Evolutionary conservation across 352 stramenopile genomes (phyloP).

Genomic region (Phytopythium oedochilum): DNA sequence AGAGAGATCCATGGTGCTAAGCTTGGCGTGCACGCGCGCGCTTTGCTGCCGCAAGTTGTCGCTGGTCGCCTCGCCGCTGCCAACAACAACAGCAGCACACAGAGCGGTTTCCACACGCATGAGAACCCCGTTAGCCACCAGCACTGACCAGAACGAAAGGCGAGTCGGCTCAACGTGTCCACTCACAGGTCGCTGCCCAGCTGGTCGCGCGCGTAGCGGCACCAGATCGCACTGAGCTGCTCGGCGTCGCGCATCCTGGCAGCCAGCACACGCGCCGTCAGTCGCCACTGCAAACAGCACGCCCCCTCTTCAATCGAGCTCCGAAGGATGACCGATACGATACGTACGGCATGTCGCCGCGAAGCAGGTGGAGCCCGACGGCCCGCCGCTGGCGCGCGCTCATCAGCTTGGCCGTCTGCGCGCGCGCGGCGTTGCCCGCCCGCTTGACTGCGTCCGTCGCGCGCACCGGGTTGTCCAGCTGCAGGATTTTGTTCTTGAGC

Average conservation of each 20-base stretch:
- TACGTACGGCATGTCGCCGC: conserved; percentile 40
- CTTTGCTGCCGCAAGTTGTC: conserved; percentile 6
- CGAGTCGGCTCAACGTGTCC: not conserved
- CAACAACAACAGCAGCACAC: not conserved
- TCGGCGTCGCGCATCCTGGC: conserved; percentile 38
- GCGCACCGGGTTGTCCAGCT: conserved; percentile 71
- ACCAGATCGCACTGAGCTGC: conserved; percentile 64
- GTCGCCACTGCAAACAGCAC: no score
- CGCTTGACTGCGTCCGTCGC: conserved; percentile 22
- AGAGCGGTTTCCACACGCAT: no score
- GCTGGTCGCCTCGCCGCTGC: conserved; percentile 10
- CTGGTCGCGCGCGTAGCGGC: conserved; percentile 49
- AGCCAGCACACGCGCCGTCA: not conserved
- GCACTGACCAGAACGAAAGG: not conserved
- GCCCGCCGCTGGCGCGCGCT: conserved; percentile 56
- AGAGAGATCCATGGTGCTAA: conserved; percentile 62
- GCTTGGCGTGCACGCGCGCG: conserved; percentile 37
- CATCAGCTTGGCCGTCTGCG: conserved; percentile 52
- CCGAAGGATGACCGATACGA: not conserved
- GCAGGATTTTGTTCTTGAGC: conserved; percentile 78
- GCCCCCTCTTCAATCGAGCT: no score
- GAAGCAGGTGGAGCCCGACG: conserved; percentile 49
- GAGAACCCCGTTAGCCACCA: no score
- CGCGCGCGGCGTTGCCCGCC: conserved; percentile 22
- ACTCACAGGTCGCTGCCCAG: conserved; percentile 26